Base-by-base conservation (phyloP, 2,329 filamentous ascomycete species). In the Sporothrix dimorphospora region DNA sequence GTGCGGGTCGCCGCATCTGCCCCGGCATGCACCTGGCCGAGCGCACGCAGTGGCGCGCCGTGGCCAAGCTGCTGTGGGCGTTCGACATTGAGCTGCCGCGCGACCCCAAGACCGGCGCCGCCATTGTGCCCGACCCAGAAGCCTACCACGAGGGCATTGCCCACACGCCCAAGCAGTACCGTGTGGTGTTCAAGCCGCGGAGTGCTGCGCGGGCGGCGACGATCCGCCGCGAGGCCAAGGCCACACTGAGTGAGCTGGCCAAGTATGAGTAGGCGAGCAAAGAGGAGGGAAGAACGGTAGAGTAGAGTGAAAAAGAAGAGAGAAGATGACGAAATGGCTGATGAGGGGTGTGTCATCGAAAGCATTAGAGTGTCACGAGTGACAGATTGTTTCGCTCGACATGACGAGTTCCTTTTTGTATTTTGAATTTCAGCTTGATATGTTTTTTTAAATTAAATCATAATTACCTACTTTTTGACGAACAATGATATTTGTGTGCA, bases 11-110 rank as follows among this genome's bases (percentile, higher is more conserved):
- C 7, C 81, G 88, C 30, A 83, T 89, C 59, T 90, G 88, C 76
- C 87, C 85, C 3, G 88, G 88, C 0, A 85, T 87, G 34, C 85
- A 88, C 67, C 80, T 89, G 3, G 86, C 85, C 0, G 83, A 85
- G 71, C 82, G 83, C 5, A 82, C 80, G 9, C 74, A 87, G 19
- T 86, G 84, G 74, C 79, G 87, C 12, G 81, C 78, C 11, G 82
- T 86, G 45, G 80, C 85, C 4, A 80, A 84, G 6, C 79, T 87
- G 42, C 77, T 87, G 47, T 87, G 85, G 84, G 83, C 81, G 7
- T 63, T 63, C 12, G 40, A 55, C 14, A 27, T 27, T 9, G 51
- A 55, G 51, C 24, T 27, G 51, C 51, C 24, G 30, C 30, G 30
- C 21, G 51, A 55, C 24, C 21, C 51, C 6, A 27, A 27, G 8